phyloP scores from a whole-genome alignment of 129 eudicot species.

The Chrysanthemum seticuspe region DNA sequence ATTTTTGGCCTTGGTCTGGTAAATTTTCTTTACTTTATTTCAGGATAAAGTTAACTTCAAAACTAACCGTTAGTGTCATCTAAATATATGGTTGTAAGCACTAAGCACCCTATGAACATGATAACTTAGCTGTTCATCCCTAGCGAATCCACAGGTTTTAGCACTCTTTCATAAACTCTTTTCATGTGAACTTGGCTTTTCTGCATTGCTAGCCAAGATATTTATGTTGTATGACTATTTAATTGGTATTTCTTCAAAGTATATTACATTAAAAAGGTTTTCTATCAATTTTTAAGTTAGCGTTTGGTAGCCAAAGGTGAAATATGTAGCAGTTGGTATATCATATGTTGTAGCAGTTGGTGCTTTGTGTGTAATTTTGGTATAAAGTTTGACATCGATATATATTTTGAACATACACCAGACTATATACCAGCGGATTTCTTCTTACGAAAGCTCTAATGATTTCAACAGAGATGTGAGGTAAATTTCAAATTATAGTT shows the following conservation, averaged over 20 bases:
- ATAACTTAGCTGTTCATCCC: too few relatives aligned
- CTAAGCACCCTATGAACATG: too few relatives aligned
- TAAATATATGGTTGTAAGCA: too few relatives aligned
- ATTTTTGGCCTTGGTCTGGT: conserved; percentile 81
- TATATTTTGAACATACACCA: conserved; percentile 30
- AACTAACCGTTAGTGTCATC: background rate
- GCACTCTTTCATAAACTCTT: too few relatives aligned
- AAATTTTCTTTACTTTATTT: conserved; percentile 17
- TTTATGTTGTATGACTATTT: background rate
- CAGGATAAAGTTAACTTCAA: conserved; percentile 13
- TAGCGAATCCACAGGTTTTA: too few relatives aligned
- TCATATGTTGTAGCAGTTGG: background rate
- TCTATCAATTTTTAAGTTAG: background rate
- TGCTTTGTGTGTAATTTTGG: background rate
- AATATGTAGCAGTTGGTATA: background rate
- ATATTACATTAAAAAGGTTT: background rate
- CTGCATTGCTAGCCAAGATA: background rate
- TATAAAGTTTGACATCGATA: conserved; percentile 4
- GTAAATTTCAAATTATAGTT: conserved; percentile 29
- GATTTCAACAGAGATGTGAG: conserved; percentile 76
- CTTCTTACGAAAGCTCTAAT: conserved; percentile 69
- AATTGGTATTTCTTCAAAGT: background rate
- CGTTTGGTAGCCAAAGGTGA: background rate
- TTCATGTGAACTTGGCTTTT: background rate
- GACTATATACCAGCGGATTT: conserved; percentile 70